Evolutionary conservation across 495 filamentous ascomycete genomes (phyloP).

Genomic region (Penicillium diatomitis): DNA sequence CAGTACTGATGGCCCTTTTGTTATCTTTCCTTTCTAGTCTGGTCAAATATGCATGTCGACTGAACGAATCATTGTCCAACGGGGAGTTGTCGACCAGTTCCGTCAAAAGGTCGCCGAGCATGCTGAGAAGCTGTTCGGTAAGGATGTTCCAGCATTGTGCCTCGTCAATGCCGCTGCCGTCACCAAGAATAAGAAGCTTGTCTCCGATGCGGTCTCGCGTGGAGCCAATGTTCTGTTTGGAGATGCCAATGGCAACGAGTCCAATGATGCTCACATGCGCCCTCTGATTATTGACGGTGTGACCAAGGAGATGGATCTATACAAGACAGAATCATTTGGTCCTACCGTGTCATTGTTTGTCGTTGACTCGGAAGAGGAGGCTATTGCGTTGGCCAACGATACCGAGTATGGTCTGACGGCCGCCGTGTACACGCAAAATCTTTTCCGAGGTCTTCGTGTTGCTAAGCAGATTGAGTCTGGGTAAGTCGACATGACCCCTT

Average conservation of each 20-base stretch:
- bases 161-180: slow-evolving; percentile 54
- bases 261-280: slow-evolving; percentile 47
- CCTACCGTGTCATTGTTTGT: slow-evolving; percentile 55
- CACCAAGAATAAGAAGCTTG: slow-evolving; percentile 57
- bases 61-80: slow-evolving; percentile 78
- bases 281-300: slow-evolving; percentile 63
- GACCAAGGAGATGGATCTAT: slow-evolving; percentile 77
- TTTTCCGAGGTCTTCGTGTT: slow-evolving; percentile 39
- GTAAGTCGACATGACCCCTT: slow-evolving; percentile 16
- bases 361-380: slow-evolving; percentile 41
- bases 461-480: slow-evolving; percentile 43
- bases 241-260: slow-evolving; percentile 39
- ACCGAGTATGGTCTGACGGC: slow-evolving; percentile 43
- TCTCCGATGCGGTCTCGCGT: slow-evolving; percentile 55
- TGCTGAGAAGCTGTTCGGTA: slow-evolving; percentile 39
- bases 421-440: slow-evolving; percentile 39
- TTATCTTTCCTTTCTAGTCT: slow-evolving; percentile 21
- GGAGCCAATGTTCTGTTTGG: slow-evolving; percentile 62
- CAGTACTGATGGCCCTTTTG: neutral
- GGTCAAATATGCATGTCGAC: slow-evolving; percentile 93
- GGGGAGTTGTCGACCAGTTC: slow-evolving; percentile 56
- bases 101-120: slow-evolving; percentile 42
- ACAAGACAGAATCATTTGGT: slow-evolving; percentile 73
- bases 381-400: slow-evolving; percentile 41
- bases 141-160: slow-evolving; percentile 41